A percentile compares a stretch with the other conserved stretches of the same genome.
Evolutionary conservation across 495 filamentous ascomycete species (phyloP).

Genomic region (Staphylotrichum tortipilum): DNA sequence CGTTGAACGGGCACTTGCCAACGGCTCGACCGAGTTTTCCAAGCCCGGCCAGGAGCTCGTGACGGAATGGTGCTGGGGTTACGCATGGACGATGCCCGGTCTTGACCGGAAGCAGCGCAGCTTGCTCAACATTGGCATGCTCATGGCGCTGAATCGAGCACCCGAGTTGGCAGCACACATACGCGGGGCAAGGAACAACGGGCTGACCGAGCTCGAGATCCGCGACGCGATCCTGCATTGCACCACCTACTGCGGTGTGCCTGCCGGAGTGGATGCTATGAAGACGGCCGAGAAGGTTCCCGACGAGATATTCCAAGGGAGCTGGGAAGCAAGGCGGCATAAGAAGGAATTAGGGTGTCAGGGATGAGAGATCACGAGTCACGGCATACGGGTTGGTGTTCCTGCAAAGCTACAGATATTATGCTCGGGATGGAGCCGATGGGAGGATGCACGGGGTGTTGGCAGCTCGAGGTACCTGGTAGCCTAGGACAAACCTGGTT

Average conservation of each 20-base stretch:
- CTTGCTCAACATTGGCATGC: slow-evolving; percentile 46
- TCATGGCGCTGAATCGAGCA: slow-evolving; percentile 44
- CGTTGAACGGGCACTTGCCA: too few species aligned
- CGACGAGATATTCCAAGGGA: slow-evolving; percentile 19
- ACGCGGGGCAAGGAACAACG: slow-evolving; percentile 48
- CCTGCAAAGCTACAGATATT: too few species aligned
- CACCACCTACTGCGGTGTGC: slow-evolving; percentile 47
- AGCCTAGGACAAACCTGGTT: too few species aligned
- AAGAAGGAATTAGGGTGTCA: too few species aligned
- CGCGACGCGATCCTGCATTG: slow-evolving; percentile 47
- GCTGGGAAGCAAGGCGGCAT: too few species aligned
- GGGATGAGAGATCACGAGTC: too few species aligned
- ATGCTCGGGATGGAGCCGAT: too few species aligned
- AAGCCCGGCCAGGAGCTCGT: too few species aligned
- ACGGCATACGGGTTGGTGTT: too few species aligned
- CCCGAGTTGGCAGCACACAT: slow-evolving; percentile 46
- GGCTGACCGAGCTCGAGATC: slow-evolving; percentile 45
- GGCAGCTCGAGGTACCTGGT: too few species aligned
- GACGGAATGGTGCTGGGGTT: slow-evolving; percentile 45
- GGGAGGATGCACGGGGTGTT: too few species aligned
- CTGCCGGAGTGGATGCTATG: slow-evolving; percentile 49
- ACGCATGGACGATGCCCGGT: slow-evolving; percentile 40
- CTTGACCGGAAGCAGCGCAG: slow-evolving; percentile 46
- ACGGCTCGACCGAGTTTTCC: too few species aligned
- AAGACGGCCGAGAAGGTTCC: slow-evolving; percentile 31